A percentile compares a stretch with the other conserved stretches of the same genome.
phyloP scores from a whole-genome alignment of 192 early-diverging fungal species.

The Irineochytrium annulatum region DNA sequence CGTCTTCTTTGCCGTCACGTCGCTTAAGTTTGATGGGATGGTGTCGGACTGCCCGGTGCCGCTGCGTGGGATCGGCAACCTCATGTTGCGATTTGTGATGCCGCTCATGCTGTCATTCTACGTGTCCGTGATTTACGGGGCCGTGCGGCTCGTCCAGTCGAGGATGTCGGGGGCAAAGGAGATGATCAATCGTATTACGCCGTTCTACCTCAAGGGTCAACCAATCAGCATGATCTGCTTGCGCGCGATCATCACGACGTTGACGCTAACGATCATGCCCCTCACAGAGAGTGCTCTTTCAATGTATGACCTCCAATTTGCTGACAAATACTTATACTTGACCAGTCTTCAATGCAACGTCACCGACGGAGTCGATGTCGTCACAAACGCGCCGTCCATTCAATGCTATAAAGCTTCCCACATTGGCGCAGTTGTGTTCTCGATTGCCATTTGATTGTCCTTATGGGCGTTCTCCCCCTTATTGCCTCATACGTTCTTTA shows the following conservation, averaged over 20 bases:
- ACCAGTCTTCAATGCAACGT: constrained; percentile 11
- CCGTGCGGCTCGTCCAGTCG: neutral
- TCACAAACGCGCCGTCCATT: constrained; percentile 3
- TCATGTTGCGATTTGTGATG: constrained; percentile 19
- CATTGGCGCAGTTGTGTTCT: constrained; percentile 4
- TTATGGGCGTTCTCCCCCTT: constrained; percentile 10
- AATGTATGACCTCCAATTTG: no score
- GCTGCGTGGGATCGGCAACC: constrained; percentile 9
- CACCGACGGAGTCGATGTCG: neutral
- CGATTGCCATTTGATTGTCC: constrained; percentile 1
- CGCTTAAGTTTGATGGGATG: constrained; percentile 19
- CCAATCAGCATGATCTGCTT: constrained; percentile 19
- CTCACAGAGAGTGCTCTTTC: constrained; percentile 9
- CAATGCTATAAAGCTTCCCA: constrained; percentile 12
- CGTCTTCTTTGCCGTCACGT: constrained; percentile 11
- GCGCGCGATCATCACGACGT: constrained; percentile 5
- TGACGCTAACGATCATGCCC: constrained; percentile 23
- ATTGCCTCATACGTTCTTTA: neutral
- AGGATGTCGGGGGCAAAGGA: neutral
- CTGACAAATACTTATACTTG: no score
- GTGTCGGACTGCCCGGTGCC: constrained; percentile 16
- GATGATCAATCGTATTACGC: neutral
- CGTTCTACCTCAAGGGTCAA: constrained; percentile 18
- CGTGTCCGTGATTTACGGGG: neutral
- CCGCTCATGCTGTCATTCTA: constrained; percentile 4